Conservation (phyloP, 2,329 filamentous ascomycete species). For the Talaromyces piceae region DNA sequence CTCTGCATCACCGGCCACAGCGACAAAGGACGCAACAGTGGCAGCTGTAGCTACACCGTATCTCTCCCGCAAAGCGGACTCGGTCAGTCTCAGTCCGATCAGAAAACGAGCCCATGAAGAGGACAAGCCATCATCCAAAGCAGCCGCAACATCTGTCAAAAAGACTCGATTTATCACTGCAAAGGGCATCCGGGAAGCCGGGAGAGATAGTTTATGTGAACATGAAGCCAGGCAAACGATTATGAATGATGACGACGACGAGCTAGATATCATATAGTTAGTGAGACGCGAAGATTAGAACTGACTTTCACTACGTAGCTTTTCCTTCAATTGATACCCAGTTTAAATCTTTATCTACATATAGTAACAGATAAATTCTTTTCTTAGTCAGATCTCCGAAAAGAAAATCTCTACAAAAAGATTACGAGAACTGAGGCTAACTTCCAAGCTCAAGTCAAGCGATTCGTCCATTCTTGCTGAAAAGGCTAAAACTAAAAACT, state of each 20-base stretch:
- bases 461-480: neutral
- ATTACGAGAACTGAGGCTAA: too few species aligned
- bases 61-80: conserved; percentile 23
- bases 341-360: too few species aligned
- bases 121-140: conserved; percentile 22
- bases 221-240: conserved; percentile 21
- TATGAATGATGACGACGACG: conserved; percentile 41
- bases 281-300: neutral
- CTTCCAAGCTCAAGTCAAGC: too few species aligned
- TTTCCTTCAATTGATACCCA: neutral
- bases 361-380: too few species aligned
- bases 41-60: neutral
- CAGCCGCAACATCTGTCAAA: conserved; percentile 35
- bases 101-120: conserved; percentile 30
- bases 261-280: conserved; percentile 41
- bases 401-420: too few species aligned
- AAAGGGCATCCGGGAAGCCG: conserved; percentile 69
- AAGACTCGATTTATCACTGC: conserved; percentile 75
- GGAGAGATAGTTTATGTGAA: conserved; percentile 63
- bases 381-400: too few species aligned
- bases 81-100: conserved; percentile 34
- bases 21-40: conserved; percentile 4
- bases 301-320: neutral
- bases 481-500: neutral
- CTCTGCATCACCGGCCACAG: neutral